These are phyloP conservation scores for Hemisphaericaspora nanyangensis DNA, from an alignment of 805 yeast species.

Conservation along the genomic window DNA sequence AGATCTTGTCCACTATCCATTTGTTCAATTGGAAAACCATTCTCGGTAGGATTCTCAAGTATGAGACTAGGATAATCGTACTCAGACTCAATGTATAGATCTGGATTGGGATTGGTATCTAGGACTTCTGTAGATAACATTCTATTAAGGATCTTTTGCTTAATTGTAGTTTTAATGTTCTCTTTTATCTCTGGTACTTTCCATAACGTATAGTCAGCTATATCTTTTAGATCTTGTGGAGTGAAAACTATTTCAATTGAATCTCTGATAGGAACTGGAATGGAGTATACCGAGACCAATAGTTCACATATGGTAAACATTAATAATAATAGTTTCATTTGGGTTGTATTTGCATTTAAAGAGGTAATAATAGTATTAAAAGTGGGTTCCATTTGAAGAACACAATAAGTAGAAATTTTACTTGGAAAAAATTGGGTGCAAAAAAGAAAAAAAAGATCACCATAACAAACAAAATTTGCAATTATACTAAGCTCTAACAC, in stretches of 20 bases:
- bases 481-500: too few relatives aligned
- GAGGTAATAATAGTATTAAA: neutral
- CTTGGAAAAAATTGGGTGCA: neutral
- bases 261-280: constrained; percentile 9
- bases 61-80: neutral
- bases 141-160: constrained; percentile 10
- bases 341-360: neutral
- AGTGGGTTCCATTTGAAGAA: neutral
- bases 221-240: constrained; percentile 13
- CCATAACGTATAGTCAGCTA: constrained; percentile 12
- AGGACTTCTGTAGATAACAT: constrained; percentile 9
- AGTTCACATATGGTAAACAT: neutral
- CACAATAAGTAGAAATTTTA: neutral
- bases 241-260: constrained; percentile 15
- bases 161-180: constrained; percentile 11
- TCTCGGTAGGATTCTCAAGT: neutral
- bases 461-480: neutral
- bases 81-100: neutral
- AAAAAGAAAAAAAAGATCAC: neutral
- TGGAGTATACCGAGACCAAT: neutral
- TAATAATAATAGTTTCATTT: too few relatives aligned
- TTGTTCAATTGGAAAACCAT: too few relatives aligned
- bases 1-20: too few relatives aligned
- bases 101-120: constrained; percentile 5
- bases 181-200: constrained; percentile 15